These are phyloP conservation scores for Cubamyces sp. DNA, from an alignment of 768 basidiomycete genomes.

Conservation along the genomic window DNA sequence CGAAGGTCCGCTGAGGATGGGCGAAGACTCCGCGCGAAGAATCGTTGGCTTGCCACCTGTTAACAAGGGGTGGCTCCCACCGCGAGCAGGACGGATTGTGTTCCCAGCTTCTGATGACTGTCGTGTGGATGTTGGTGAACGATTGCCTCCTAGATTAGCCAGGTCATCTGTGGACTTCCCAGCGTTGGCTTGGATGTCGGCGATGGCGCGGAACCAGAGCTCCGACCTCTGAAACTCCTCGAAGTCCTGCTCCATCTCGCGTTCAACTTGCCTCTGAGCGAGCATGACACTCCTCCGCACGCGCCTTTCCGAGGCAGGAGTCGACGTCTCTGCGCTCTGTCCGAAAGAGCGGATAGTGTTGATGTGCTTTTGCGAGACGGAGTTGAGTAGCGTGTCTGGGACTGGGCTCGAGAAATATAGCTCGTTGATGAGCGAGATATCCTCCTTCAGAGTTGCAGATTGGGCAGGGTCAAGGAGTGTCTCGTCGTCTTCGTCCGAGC, in stretches of 20 bases:
- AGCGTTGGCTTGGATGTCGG: slow-evolving; percentile 56
- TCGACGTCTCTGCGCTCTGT: slow-evolving; percentile 48
- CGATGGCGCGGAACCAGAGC: slow-evolving; percentile 88
- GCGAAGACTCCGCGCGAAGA: slow-evolving; percentile 29
- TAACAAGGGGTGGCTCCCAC: background rate
- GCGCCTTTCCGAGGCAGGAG: slow-evolving; percentile 48
- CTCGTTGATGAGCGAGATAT: slow-evolving; percentile 87
- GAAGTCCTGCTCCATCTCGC: slow-evolving; percentile 89
- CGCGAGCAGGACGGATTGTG: background rate
- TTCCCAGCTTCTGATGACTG: background rate
- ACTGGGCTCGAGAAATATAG: slow-evolving; percentile 76
- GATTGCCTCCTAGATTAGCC: background rate
- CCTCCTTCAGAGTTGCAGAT: slow-evolving; percentile 74
- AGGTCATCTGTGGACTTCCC: slow-evolving; percentile 17
- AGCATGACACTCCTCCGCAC: slow-evolving; percentile 82
- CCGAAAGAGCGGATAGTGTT: slow-evolving; percentile 72
- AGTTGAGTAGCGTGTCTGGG: slow-evolving; percentile 59
- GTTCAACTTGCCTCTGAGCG: slow-evolving; percentile 84
- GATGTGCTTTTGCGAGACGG: slow-evolving; percentile 72
- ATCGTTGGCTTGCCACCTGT: background rate
- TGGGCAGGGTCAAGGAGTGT: slow-evolving; percentile 59
- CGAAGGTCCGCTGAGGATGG: slow-evolving; percentile 14
- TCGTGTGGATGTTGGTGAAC: slow-evolving; percentile 15
- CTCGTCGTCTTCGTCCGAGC: slow-evolving; percentile 63
- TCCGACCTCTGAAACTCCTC: slow-evolving; percentile 87